Base-by-base conservation (phyloP, 1,284 basidiomycete species). In the Xanthoconium separans region DNA sequence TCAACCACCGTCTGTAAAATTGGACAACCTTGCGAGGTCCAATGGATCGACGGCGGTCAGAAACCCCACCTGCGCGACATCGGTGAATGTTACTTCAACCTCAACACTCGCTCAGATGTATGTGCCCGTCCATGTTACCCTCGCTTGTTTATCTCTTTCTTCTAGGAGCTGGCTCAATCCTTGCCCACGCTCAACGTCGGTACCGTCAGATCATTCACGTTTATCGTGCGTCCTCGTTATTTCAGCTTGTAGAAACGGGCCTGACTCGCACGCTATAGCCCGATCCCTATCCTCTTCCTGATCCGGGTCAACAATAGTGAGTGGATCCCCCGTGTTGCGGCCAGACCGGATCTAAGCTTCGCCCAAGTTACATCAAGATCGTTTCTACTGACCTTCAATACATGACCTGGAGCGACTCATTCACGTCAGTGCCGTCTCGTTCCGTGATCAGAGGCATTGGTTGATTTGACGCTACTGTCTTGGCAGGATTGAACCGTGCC, bases 11-110 rank as follows among this genome's bases (percentile, higher is more conserved):
- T 68, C 6, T 87, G 83, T 62, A 68, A 69, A 42, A 85, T 70
- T 30, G 83, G 81, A 12, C 65, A 81, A 58, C 53, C 75, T 13
- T 86, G 82, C 67, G 70, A 65, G 0, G 76, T 88, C 2, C 54
- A 74, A 48, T 89, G 85, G 85, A 51, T 81, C 1, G 86, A 89
- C 47, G 73, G 89, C 54, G 86, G 87, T 15, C 45, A 58, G n/a
- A 48, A 54, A 2, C 86, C 86, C 2, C 65, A 80, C 16, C 63
- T 87, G 12, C 50, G 69, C 11, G 55, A 63, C 34, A 77, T 88
- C 44, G 83, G 84, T 7, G 62, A 77, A 0, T 76, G 76, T 49
- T 68, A 69, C 3, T 75, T 85, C 47, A 82, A 74, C 1, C 67
- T 89, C 34, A 88, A 80, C 59, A 77, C 76, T 18, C 82, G 81